phyloP scores from a whole-genome alignment of 306 rosid species.

The Chamaecrista fasciculata region DNA sequence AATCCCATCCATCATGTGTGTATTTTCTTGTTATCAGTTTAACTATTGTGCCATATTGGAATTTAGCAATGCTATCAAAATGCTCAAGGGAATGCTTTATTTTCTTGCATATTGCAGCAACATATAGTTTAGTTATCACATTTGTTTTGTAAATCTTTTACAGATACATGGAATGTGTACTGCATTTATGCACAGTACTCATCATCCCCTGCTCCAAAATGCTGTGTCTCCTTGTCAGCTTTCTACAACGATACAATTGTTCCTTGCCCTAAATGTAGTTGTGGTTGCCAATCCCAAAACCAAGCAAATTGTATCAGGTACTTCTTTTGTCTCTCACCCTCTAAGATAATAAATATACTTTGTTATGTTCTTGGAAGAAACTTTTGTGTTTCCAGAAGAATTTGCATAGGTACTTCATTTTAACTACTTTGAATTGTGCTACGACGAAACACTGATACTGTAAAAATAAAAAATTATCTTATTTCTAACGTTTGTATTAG shows the following conservation, averaged over 20 bases:
- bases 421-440: neutral
- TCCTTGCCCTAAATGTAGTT: slow-evolving; percentile 77
- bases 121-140: neutral
- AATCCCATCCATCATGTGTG: neutral
- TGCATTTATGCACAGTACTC: slow-evolving; percentile 66
- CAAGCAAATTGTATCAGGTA: slow-evolving; percentile 62
- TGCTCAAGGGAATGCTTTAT: neutral
- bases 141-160: slow-evolving; percentile 22
- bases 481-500: no score
- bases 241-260: slow-evolving; percentile 63
- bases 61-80: neutral
- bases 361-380: neutral
- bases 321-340: slow-evolving; percentile 14
- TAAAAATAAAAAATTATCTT: neutral
- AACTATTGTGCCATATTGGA: neutral
- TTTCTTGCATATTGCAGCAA: neutral
- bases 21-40: neutral
- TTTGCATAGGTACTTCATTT: neutral
- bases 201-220: slow-evolving; percentile 61
- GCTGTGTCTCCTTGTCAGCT: slow-evolving; percentile 79
- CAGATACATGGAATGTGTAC: slow-evolving; percentile 78
- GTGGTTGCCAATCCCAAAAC: slow-evolving; percentile 60
- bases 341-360: neutral
- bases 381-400: neutral
- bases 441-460: neutral